Evolutionary conservation across 306 rosid genomes (phyloP).

Genomic region (Begonia loranthoides): DNA sequence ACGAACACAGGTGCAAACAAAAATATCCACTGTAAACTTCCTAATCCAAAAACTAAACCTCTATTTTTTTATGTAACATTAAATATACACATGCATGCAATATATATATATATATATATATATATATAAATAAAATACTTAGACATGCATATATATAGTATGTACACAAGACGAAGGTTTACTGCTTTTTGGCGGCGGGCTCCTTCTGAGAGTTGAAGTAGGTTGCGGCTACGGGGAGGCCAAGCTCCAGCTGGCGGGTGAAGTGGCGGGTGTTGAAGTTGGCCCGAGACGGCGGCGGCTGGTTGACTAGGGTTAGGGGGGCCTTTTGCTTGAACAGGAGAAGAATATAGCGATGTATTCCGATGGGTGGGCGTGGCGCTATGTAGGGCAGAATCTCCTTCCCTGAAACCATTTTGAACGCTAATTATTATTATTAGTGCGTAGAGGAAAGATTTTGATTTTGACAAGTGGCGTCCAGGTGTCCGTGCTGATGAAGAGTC

Average conservation of each 20-base stretch:
- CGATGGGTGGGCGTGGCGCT: slow-evolving; percentile 71
- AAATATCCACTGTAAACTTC: no score
- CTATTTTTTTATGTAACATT: no score
- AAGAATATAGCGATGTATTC: slow-evolving; percentile 68
- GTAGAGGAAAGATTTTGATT: no score
- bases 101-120: no score
- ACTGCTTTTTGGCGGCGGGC: slow-evolving; percentile 34
- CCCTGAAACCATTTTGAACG: slow-evolving; percentile 20
- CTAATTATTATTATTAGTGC: no score
- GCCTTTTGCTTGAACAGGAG: slow-evolving; percentile 55
- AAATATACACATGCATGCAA: no score
- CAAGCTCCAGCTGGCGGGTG: slow-evolving; percentile 40
- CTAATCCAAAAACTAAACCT: no score
- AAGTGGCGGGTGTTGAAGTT: slow-evolving; percentile 76
- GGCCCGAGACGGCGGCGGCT: slow-evolving; percentile 31
- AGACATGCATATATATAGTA: no score
- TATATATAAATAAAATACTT: no score
- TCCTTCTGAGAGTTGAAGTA: slow-evolving; percentile 85
- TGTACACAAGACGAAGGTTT: not conserved
- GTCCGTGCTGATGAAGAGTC: no score
- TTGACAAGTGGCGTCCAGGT: no score
- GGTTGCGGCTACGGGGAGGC: slow-evolving; percentile 66
- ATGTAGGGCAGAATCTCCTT: slow-evolving; percentile 56
- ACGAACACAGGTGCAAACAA: no score
- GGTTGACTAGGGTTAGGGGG: slow-evolving; percentile 40